Conservation (phyloP, 169 alveolate species). For the Plasmodium knowlesi region DNA sequence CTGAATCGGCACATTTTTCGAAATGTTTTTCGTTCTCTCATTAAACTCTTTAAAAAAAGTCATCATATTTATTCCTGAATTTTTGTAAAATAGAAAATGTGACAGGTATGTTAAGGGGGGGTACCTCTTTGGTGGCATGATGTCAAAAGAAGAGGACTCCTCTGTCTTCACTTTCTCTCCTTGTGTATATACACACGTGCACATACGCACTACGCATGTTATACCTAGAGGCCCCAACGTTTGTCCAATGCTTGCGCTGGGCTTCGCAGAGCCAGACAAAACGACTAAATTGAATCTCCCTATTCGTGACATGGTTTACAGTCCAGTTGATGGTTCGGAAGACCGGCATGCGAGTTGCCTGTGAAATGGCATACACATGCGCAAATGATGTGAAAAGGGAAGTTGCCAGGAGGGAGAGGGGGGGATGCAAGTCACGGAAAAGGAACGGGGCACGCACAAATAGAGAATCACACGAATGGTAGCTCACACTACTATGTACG, state of each 20-base stretch:
- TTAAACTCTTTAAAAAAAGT: conserved; percentile 92
- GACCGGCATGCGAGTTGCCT: neutral
- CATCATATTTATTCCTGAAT: conserved; percentile 87
- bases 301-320: conserved; percentile 50
- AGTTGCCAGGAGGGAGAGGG: neutral
- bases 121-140: neutral
- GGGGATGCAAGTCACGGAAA: neutral
- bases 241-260: conserved; percentile 93
- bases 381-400: neutral
- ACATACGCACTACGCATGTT: neutral
- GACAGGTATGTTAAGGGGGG: neutral
- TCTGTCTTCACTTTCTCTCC: neutral
- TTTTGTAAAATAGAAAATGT: neutral
- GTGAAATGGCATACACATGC: neutral
- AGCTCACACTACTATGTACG: neutral
- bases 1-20: conserved; percentile 91
- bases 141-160: neutral
- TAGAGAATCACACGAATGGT: neutral
- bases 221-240: conserved; percentile 93
- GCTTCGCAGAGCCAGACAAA: conserved; percentile 93
- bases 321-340: neutral
- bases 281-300: conserved; percentile 83
- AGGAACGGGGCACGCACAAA: neutral
- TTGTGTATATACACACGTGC: neutral
- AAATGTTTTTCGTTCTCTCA: conserved; percentile 86